Percentiles rank a stretch among this genome's conserved stretches.
Evolutionary conservation across 805 yeast genomes (phyloP).

Genomic region (Saccharomycopsis selenospora): DNA sequence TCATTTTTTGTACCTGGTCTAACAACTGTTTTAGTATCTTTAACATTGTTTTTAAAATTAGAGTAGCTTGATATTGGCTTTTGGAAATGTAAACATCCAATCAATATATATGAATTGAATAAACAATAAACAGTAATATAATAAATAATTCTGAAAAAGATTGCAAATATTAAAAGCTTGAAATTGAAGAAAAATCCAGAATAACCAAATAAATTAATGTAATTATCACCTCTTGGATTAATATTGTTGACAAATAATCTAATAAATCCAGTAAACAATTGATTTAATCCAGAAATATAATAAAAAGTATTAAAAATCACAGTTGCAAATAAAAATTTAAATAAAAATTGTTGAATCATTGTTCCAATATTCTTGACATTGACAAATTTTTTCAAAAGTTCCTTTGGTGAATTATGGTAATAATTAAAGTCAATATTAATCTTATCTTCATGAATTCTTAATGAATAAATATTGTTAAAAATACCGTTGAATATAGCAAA

Average conservation of each 20-base stretch:
- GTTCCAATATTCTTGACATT: not conserved
- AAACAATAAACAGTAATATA: conserved; percentile 4
- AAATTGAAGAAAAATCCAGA: not conserved
- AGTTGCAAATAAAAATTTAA: not conserved
- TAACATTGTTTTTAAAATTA: not conserved
- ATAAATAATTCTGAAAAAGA: conserved; percentile 8
- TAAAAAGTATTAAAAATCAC: not conserved
- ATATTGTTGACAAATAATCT: not conserved
- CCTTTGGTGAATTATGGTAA: conserved; percentile 4
- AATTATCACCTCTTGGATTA: not conserved
- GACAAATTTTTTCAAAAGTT: conserved; percentile 1
- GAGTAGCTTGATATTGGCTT: conserved; percentile 15
- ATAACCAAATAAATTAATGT: not conserved
- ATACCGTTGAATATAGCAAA: conserved; percentile 8
- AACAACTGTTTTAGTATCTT: not conserved
- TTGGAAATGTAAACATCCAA: conserved; percentile 18
- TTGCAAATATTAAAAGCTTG: conserved; percentile 7
- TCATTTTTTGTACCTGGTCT: not conserved
- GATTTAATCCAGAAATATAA: conserved; percentile 4
- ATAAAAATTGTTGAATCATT: not conserved
- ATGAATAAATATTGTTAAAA: conserved; percentile 3
- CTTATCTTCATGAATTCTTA: conserved; percentile 10
- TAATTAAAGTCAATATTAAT: conserved; percentile 6
- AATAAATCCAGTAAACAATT: not conserved
- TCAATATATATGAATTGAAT: conserved; percentile 16